Evolutionary conservation across 2,329 filamentous ascomycete genomes (phyloP).

Genomic region (Calycina herbarum): DNA sequence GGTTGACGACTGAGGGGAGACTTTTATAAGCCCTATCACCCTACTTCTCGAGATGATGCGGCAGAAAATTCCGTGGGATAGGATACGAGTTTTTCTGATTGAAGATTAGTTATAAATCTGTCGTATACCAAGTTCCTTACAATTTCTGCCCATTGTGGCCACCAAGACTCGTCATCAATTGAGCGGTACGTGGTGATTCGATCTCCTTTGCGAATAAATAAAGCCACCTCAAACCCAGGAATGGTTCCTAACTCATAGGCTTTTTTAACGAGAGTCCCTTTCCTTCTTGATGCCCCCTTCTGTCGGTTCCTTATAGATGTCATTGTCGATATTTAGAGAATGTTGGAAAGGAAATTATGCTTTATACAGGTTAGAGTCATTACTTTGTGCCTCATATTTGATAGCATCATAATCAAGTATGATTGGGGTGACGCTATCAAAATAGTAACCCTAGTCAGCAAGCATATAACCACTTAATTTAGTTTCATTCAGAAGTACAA

Average conservation of each 20-base stretch:
- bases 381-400: not conserved
- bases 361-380: not conserved
- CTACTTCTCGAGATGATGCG: slow-evolving; percentile 4
- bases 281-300: slow-evolving; percentile 13
- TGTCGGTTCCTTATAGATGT: not conserved
- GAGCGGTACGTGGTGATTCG: slow-evolving; percentile 18
- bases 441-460: not conserved
- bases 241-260: slow-evolving; percentile 18
- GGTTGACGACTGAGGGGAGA: no score
- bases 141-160: slow-evolving; percentile 17
- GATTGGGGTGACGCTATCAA: no score
- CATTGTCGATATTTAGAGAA: not conserved
- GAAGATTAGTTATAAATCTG: slow-evolving; percentile 14
- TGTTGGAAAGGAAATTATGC: no score
- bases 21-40: no score
- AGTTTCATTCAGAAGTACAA: no score
- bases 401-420: no score
- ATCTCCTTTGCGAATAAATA: slow-evolving; percentile 17
- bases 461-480: no score
- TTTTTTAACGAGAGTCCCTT: slow-evolving; percentile 18
- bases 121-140: slow-evolving; percentile 8
- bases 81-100: slow-evolving; percentile 13
- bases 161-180: slow-evolving; percentile 20
- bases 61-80: slow-evolving; percentile 15
- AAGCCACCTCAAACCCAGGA: slow-evolving; percentile 19